These are phyloP conservation scores for Favolaschia claudopus DNA, from an alignment of 768 basidiomycete species.

Conservation along the genomic window DNA sequence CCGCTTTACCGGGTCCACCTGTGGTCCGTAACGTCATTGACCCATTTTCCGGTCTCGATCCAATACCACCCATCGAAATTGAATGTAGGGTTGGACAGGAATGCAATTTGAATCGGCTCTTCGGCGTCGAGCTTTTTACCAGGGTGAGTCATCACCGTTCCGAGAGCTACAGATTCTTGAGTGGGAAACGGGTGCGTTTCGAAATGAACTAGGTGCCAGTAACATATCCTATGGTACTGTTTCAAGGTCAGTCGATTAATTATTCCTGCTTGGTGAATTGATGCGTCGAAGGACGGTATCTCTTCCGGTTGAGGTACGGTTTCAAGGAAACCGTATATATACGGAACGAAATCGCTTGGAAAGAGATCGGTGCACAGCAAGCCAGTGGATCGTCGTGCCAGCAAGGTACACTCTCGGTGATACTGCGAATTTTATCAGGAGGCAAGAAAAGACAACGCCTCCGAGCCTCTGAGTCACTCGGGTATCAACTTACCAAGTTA, in stretches of 20 bases:
- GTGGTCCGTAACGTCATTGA: neutral
- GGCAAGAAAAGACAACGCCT: too few relatives aligned
- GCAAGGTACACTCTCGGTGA: neutral
- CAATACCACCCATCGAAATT: neutral
- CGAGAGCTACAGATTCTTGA: neutral
- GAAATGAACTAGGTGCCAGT: neutral
- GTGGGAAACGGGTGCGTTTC: neutral
- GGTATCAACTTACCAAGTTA: too few relatives aligned
- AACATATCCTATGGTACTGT: neutral
- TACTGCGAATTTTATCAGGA: neutral
- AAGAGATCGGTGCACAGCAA: slow-evolving; percentile 11
- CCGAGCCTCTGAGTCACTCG: neutral
- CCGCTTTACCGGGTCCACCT: neutral
- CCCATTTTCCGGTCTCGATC: neutral
- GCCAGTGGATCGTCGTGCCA: neutral
- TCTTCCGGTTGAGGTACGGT: neutral
- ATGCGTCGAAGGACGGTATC: neutral
- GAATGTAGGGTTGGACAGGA: neutral
- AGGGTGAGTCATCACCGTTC: neutral
- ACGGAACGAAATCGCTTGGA: neutral
- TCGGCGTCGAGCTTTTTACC: neutral
- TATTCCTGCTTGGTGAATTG: neutral
- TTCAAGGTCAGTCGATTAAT: neutral
- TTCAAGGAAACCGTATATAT: neutral
- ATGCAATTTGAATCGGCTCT: neutral